These are phyloP conservation scores for Talaromyces liani DNA, from an alignment of 495 filamentous ascomycete genomes.

Conservation along the genomic window DNA sequence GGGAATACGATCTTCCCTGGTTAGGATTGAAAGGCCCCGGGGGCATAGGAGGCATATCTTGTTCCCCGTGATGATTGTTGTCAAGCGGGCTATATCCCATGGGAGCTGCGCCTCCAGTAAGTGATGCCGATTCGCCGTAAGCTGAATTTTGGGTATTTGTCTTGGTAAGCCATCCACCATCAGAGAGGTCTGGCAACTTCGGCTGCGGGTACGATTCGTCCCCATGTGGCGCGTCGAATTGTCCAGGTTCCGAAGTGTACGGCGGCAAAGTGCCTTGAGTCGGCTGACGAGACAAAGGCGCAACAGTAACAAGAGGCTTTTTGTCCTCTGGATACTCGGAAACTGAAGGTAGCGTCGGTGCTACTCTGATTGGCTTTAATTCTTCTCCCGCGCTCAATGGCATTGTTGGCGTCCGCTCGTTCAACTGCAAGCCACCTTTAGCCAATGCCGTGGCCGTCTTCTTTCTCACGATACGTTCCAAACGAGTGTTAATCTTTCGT, in stretches of 20 bases:
- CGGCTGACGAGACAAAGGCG: conserved; percentile 51
- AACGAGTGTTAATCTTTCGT: conserved; percentile 74
- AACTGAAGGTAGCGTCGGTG: conserved; percentile 62
- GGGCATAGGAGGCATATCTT: conserved; percentile 20
- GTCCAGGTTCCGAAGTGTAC: conserved; percentile 51
- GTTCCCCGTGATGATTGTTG: conserved; percentile 13
- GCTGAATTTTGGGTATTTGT: conserved; percentile 36
- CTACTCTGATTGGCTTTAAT: conserved; percentile 39
- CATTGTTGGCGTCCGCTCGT: conserved; percentile 45
- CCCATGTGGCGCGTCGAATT: conserved; percentile 15
- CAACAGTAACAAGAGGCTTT: conserved; percentile 46
- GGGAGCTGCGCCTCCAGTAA: conserved; percentile 49
- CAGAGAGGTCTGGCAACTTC: conserved; percentile 33
- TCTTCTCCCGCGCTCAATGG: conserved; percentile 46
- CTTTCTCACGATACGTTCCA: conserved; percentile 69
- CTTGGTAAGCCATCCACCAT: conserved; percentile 26
- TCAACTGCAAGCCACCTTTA: conserved; percentile 55
- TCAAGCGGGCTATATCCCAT: conserved; percentile 51
- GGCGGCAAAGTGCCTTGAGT: conserved; percentile 59
- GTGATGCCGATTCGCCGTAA: conserved; percentile 39
- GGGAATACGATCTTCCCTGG: conserved; percentile 13
- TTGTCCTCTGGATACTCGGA: conserved; percentile 46
- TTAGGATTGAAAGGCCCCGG: conserved; percentile 16
- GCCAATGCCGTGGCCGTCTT: conserved; percentile 83
- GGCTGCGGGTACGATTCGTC: conserved; percentile 21